These are phyloP conservation scores for Arthrobotrys megalospora DNA, from an alignment of 2,329 filamentous ascomycete species.

Conservation along the genomic window DNA sequence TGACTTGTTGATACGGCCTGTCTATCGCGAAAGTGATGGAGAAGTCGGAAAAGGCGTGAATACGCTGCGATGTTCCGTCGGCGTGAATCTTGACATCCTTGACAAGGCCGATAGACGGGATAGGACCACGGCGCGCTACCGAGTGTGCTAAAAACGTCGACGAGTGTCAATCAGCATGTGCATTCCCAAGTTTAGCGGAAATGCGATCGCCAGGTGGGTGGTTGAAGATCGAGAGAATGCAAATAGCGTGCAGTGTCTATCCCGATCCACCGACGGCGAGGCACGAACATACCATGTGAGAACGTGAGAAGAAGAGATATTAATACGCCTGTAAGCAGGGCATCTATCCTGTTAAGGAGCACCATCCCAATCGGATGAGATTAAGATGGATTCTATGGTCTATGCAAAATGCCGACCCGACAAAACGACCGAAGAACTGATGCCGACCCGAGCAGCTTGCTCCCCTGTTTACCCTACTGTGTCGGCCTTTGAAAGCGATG, in stretches of 20 bases:
- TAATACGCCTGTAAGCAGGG: constrained; percentile 56
- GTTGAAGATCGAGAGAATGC: constrained; percentile 25
- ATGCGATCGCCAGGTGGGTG: constrained; percentile 16
- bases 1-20: constrained; percentile 77
- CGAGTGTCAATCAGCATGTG: constrained; percentile 28
- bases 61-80: constrained; percentile 76
- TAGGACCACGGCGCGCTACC: constrained; percentile 77
- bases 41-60: constrained; percentile 86
- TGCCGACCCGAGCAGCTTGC: background rate
- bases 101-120: constrained; percentile 80
- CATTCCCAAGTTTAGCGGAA: constrained; percentile 3
- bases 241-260: constrained; percentile 29
- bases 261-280: constrained; percentile 2
- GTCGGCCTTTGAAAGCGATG: too few species aligned
- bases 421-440: constrained; percentile 6
- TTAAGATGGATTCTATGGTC: background rate
- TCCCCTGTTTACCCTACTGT: background rate
- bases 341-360: constrained; percentile 54
- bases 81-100: constrained; percentile 84
- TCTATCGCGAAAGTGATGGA: constrained; percentile 86
- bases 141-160: constrained; percentile 74
- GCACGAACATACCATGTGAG: constrained; percentile 48
- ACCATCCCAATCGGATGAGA: constrained; percentile 57
- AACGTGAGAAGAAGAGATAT: constrained; percentile 51
- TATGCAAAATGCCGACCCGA: background rate